Base-by-base conservation (phyloP, 1,139 yeast genomes). In the Saccharomyces hybrid region DNA sequence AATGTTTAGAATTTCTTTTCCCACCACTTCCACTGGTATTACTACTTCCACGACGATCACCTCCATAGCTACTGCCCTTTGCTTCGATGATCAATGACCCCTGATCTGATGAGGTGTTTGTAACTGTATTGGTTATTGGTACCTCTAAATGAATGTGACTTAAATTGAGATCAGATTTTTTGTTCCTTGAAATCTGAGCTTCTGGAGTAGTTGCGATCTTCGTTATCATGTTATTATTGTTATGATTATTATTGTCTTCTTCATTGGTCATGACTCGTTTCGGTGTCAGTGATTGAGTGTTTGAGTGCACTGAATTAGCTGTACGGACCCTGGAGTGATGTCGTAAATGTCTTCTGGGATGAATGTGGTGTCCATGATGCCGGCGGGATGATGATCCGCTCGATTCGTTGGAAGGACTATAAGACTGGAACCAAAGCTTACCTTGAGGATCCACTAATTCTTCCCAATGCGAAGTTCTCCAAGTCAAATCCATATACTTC, bases 381-480 rank as follows among this genome's bases (percentile, higher is more conserved):
- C 14, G 16, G 13, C 32, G 48, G 6, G 29, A 46, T 5, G 32
- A 26, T 9, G 32, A 28, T 50, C 56, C 19, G 44, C 49, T 29
- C 52, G 54, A 19, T 14, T 27, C 47, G 28, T 38, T 54, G 26
- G 32, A 50, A 23, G 28, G 32, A 38, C 38, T 41, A 19, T 47
- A 38, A 6, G 56, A 56, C 1, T 84, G 84, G 60, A 79, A 84
- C 86, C 91, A 82, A 6, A 77, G 65, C 31, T 78, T 75, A 0
- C 90, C 90, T 6, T 74, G 69, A 0, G 84, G 73, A 53, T 77
- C 76, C 46, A 71, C 70, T 52, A 88, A 70, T 60, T 84, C 84
- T 61, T 78, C 73, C 83, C 88, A 82, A 63, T 85, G 86, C n/a
- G 73, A 69, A 7, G 77, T 72, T 60, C 91, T 75, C 93, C 95